These are phyloP conservation scores for Panellus pusillus DNA, from an alignment of 768 basidiomycete genomes.

Conservation along the genomic window DNA sequence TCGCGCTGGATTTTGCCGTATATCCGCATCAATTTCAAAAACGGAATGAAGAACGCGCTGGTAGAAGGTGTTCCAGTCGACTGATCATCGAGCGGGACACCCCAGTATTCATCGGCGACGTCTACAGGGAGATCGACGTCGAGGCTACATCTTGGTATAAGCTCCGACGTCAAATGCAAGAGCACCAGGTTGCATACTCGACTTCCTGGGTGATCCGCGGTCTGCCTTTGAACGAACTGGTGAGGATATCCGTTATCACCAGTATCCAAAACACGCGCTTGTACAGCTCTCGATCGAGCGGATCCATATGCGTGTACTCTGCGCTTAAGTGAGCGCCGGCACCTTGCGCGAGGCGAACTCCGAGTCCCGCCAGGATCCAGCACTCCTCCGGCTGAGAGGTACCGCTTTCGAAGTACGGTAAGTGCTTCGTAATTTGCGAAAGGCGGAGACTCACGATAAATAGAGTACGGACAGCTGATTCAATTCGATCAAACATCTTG, in stretches of 20 bases:
- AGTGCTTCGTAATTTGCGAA: too few species aligned
- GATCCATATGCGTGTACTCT: neutral
- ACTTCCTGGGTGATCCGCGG: neutral
- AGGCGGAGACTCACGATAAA: too few species aligned
- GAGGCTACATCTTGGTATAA: neutral
- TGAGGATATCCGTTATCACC: neutral
- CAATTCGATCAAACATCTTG: too few species aligned
- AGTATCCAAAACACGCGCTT: conserved; percentile 21
- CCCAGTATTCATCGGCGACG: conserved; percentile 14
- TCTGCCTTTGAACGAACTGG: neutral
- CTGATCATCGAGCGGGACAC: neutral
- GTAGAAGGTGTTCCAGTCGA: neutral
- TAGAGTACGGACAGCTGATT: too few species aligned
- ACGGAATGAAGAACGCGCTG: neutral
- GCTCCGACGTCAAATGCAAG: neutral
- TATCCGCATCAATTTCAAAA: conserved; percentile 5
- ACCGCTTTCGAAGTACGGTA: too few species aligned
- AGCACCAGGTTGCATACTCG: neutral
- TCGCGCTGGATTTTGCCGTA: conserved; percentile 5
- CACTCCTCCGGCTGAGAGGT: conserved; percentile 37
- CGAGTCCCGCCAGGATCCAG: conserved; percentile 58
- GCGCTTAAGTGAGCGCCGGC: neutral
- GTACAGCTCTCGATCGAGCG: neutral
- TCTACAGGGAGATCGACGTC: conserved; percentile 1
- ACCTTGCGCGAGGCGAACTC: conserved; percentile 39